Evolutionary conservation across 208 protist species (phyloP).

Genomic region (Leishmania turanica): DNA sequence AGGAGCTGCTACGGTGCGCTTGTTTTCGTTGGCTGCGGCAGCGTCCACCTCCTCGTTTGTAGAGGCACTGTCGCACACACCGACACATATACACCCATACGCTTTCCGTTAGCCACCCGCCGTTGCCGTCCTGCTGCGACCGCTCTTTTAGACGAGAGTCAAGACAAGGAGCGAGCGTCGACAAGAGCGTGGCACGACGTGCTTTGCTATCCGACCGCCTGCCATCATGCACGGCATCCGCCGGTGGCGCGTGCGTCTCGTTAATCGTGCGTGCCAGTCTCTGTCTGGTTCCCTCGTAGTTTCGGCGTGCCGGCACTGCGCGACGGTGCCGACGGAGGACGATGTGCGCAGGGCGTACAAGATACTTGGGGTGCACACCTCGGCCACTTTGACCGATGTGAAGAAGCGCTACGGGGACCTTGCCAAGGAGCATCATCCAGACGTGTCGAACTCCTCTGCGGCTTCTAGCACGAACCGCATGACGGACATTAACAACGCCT

Average conservation of each 20-base stretch:
- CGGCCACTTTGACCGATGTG: constrained; percentile 61
- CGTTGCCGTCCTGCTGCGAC: neutral
- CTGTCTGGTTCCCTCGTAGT: constrained; percentile 4
- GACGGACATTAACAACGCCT: constrained; percentile 88
- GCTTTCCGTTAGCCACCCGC: neutral
- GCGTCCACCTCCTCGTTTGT: neutral
- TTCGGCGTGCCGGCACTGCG: constrained; percentile 14
- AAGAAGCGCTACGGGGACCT: constrained; percentile 83
- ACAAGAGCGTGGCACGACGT: neutral
- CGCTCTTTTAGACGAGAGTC: neutral
- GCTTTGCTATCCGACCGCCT: neutral
- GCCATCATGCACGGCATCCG: constrained; percentile 3
- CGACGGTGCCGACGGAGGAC: constrained; percentile 62
- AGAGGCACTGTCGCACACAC: neutral
- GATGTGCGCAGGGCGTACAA: constrained; percentile 78
- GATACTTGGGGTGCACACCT: constrained; percentile 60
- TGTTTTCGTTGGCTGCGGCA: neutral
- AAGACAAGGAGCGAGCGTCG: neutral
- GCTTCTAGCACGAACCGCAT: constrained; percentile 51
- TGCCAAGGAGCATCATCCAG: constrained; percentile 90
- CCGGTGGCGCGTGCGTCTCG: neutral
- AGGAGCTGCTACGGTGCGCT: neutral
- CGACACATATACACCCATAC: neutral
- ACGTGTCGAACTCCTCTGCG: constrained; percentile 48
- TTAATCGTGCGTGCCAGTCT: neutral